Conservation (phyloP, 1,139 yeast genomes). For the Trichomonascaceae sp. region DNA sequence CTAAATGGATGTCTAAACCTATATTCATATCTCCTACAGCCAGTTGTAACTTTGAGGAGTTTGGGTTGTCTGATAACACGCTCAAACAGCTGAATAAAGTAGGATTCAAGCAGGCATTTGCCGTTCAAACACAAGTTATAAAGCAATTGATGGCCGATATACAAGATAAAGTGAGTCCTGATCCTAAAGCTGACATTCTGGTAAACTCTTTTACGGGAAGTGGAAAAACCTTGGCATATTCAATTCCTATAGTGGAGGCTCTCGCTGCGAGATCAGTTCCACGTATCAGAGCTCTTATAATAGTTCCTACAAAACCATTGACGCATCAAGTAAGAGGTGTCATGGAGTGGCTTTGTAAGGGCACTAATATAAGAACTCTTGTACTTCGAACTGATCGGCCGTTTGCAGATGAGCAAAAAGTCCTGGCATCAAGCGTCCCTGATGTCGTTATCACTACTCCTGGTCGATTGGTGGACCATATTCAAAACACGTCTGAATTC, state of each 20-base stretch:
- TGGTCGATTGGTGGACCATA: constrained; percentile 89
- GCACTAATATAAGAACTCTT: constrained; percentile 57
- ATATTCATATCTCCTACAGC: constrained; percentile 38
- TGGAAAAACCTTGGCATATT: constrained; percentile 90
- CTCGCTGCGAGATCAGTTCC: constrained; percentile 63
- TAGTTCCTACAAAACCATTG: constrained; percentile 89
- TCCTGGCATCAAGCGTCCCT: constrained; percentile 46
- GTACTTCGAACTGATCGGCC: constrained; percentile 59
- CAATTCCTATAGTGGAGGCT: constrained; percentile 72
- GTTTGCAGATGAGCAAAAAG: constrained; percentile 57
- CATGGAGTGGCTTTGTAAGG: constrained; percentile 53
- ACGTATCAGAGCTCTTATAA: constrained; percentile 62
- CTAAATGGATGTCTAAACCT: constrained; percentile 61
- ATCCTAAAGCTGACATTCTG: constrained; percentile 50
- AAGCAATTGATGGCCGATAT: constrained; percentile 51
- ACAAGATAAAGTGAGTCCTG: constrained; percentile 46
- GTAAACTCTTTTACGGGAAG: constrained; percentile 96
- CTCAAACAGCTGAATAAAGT: constrained; percentile 41
- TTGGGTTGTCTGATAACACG: constrained; percentile 35
- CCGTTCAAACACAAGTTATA: constrained; percentile 69
- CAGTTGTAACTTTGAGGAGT: constrained; percentile 25
- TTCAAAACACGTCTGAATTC: constrained; percentile 36
- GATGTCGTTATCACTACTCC: constrained; percentile 86
- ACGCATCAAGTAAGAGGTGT: constrained; percentile 75
- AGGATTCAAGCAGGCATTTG: constrained; percentile 56